Evolutionary conservation across 1,284 basidiomycete species (phyloP).

Genomic region (Cutaneotrichosporon arboriforme): DNA sequence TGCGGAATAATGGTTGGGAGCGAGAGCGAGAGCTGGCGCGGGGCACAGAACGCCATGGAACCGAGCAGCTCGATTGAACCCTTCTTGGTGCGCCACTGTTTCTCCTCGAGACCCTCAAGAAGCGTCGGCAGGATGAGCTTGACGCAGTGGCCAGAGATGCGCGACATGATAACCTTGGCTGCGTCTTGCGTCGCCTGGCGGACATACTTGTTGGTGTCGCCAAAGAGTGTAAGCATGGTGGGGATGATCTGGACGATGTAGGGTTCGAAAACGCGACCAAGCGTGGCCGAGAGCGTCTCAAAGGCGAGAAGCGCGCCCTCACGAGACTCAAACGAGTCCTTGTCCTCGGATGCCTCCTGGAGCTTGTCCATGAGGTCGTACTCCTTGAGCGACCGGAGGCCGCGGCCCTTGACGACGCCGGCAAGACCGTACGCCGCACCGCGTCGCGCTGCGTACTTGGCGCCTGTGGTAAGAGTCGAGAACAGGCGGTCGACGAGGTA

Average conservation of each 20-base stretch:
- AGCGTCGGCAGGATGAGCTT: constrained; percentile 91
- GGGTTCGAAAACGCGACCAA: constrained; percentile 85
- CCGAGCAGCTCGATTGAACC: constrained; percentile 95
- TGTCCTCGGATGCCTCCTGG: constrained; percentile 76
- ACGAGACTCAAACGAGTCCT: constrained; percentile 75
- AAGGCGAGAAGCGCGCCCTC: constrained; percentile 95
- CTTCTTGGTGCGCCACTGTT: constrained; percentile 98
- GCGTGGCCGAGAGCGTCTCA: constrained; percentile 79
- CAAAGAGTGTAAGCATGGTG: constrained; percentile 79
- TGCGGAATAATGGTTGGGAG: constrained; percentile 95
- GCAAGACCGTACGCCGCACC: constrained; percentile 96
- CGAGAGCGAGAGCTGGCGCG: constrained; percentile 88
- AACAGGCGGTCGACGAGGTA: constrained; percentile 71
- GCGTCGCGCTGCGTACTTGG: constrained; percentile 85
- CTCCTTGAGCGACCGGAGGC: constrained; percentile 78
- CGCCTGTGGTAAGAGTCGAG: constrained; percentile 65
- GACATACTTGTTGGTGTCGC: constrained; percentile 84
- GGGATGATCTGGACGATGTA: constrained; percentile 84
- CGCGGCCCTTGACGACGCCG: constrained; percentile 83
- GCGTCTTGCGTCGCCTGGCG: constrained; percentile 93
- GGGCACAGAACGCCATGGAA: constrained; percentile 97
- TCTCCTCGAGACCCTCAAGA: constrained; percentile 88
- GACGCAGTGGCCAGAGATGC: constrained; percentile 85
- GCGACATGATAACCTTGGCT: constrained; percentile 89
- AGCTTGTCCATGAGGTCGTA: constrained; percentile 72